These are phyloP conservation scores for Cercospora nicotianae DNA, from an alignment of 2,329 filamentous ascomycete genomes.

Conservation along the genomic window DNA sequence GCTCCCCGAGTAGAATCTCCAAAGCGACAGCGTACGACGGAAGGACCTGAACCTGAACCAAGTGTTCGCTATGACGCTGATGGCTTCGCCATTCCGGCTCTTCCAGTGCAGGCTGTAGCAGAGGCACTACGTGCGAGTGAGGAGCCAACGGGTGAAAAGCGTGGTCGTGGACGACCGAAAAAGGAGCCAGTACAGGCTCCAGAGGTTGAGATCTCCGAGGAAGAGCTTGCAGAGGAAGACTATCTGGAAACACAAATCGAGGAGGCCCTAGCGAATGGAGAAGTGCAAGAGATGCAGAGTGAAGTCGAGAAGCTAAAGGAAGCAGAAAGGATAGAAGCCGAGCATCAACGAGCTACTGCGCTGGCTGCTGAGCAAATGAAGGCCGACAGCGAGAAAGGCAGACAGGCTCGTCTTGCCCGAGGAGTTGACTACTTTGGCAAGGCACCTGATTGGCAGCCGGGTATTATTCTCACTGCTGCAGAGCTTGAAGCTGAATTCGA, in stretches of 20 bases:
- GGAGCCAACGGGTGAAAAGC: constrained; percentile 33
- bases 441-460: constrained; percentile 23
- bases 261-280: constrained; percentile 35
- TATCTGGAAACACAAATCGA: constrained; percentile 50
- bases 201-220: constrained; percentile 41
- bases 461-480: constrained; percentile 30
- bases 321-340: constrained; percentile 22
- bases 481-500: constrained; percentile 69
- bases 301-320: constrained; percentile 36
- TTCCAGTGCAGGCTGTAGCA: constrained; percentile 21
- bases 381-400: constrained; percentile 48
- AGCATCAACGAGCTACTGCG: constrained; percentile 28
- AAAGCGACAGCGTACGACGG: constrained; percentile 27
- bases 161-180: constrained; percentile 34
- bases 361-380: constrained; percentile 35
- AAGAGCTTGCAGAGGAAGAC: constrained; percentile 50
- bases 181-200: constrained; percentile 36
- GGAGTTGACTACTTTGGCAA: constrained; percentile 62
- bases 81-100: constrained; percentile 44
- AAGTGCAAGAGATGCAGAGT: constrained; percentile 34
- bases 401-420: constrained; percentile 51
- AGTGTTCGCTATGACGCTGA: constrained; percentile 41
- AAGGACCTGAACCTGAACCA: constrained; percentile 5
- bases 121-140: neutral
- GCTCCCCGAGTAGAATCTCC: constrained; percentile 14